Percentiles rank a stretch among this genome's conserved stretches.
Evolutionary conservation across 148 eudicot species (phyloP).

Genomic region (Diospyros lotus): DNA sequence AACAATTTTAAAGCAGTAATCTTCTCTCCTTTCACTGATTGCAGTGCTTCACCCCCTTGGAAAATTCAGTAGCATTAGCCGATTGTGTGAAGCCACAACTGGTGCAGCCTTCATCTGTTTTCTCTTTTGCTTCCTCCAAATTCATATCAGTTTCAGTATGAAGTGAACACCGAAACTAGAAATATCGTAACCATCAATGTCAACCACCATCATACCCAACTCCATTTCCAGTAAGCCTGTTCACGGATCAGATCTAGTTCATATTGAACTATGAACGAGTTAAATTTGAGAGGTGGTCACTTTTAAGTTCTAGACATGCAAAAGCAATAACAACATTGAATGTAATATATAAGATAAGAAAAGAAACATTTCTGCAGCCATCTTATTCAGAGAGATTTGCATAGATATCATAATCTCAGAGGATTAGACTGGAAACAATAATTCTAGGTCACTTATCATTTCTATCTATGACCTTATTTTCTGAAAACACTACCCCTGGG

Average conservation of each 20-base stretch:
- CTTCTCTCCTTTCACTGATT: neutral
- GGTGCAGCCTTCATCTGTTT: neutral
- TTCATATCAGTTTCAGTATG: neutral
- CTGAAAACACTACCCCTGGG: neutral
- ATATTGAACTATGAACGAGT: neutral
- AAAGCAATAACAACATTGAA: neutral
- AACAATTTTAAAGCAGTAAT: neutral
- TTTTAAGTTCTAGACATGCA: neutral
- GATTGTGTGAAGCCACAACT: neutral
- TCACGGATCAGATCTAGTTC: neutral
- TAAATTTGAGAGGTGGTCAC: neutral
- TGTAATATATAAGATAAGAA: neutral
- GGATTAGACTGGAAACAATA: neutral
- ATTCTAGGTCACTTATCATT: neutral
- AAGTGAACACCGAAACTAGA: neutral
- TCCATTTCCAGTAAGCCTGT: neutral
- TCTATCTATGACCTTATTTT: neutral
- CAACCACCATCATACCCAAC: slow-evolving; percentile 1
- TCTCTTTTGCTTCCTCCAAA: neutral
- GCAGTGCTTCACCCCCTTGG: neutral
- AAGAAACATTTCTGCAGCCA: neutral
- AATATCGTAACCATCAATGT: too few relatives aligned
- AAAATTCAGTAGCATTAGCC: neutral
- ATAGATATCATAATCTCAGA: neutral
- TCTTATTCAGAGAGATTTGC: neutral